These are phyloP conservation scores for Auxenochlorella pyrenoidosa DNA, from an alignment of 139 green algal genomes.

Conservation along the genomic window DNA sequence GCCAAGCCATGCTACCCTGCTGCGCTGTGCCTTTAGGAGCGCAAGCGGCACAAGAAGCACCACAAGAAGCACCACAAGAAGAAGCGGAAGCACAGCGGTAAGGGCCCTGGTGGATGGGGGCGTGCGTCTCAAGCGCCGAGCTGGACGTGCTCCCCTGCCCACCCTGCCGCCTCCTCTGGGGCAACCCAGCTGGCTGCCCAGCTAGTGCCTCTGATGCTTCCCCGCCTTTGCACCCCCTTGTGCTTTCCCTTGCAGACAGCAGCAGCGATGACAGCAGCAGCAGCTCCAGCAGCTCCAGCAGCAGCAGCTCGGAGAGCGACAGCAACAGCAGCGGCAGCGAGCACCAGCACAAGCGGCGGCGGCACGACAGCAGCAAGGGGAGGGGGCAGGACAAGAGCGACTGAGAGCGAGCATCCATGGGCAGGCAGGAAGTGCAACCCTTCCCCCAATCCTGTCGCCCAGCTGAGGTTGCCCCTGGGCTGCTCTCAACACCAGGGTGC, in stretches of 20 bases:
- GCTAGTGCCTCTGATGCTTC: too few relatives aligned
- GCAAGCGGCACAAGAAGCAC: constrained; percentile 18
- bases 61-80: constrained; percentile 18
- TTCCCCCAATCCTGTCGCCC: too few relatives aligned
- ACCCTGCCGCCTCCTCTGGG: neutral
- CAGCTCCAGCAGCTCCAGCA: neutral
- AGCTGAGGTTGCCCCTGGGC: too few relatives aligned
- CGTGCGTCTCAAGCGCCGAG: neutral
- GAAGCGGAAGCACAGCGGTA: constrained; percentile 33
- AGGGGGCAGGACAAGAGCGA: neutral
- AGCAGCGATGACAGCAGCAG: neutral
- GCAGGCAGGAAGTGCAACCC: too few relatives aligned
- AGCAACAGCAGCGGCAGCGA: constrained; percentile 3
- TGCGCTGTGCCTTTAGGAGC: neutral
- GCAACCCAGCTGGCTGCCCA: neutral
- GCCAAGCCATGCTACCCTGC: neutral
- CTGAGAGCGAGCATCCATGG: neutral
- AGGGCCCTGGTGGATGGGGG: neutral
- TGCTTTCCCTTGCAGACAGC: neutral
- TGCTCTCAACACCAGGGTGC: too few relatives aligned
- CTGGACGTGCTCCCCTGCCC: neutral
- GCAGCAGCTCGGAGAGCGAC: neutral
- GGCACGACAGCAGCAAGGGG: neutral
- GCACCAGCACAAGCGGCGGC: neutral
- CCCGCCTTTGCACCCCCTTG: neutral